Evolutionary conservation across 2,329 filamentous ascomycete species (phyloP).

Genomic region (Aureobasidium sp.): DNA sequence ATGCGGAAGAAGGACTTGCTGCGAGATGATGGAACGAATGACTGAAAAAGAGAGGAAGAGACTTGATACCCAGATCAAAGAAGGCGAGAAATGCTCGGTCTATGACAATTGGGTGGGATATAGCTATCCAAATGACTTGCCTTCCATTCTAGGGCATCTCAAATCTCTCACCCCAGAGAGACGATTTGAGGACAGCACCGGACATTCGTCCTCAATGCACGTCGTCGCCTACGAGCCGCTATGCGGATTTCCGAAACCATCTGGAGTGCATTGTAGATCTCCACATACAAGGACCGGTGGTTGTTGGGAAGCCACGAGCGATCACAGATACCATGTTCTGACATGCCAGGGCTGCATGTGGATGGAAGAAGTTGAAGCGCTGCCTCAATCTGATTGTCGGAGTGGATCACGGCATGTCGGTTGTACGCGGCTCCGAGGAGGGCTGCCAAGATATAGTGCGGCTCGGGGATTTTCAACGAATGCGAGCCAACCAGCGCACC

Average conservation of each 20-base stretch:
- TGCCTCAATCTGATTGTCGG: background rate
- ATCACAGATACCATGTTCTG: background rate
- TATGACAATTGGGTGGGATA: background rate
- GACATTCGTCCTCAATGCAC: background rate
- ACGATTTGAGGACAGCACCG: background rate
- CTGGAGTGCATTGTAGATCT: background rate
- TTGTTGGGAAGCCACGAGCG: conserved; percentile 6
- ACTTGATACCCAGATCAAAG: background rate
- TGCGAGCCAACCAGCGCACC: background rate
- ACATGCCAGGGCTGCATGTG: background rate
- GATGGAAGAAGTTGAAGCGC: background rate
- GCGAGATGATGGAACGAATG: background rate
- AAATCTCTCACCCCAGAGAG: background rate
- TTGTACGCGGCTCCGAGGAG: background rate
- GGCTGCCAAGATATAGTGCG: background rate
- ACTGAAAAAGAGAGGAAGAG: background rate
- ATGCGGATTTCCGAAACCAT: background rate
- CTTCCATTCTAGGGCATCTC: background rate
- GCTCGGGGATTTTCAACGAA: background rate
- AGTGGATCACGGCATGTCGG: background rate
- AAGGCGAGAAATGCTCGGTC: background rate
- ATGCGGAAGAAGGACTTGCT: background rate
- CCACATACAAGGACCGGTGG: background rate
- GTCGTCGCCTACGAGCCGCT: background rate
- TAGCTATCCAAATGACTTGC: background rate